A percentile compares a stretch with the other conserved stretches of the same genome.
phyloP scores from a whole-genome alignment of 495 filamentous ascomycete species.

The Rhypophila decipiens region DNA sequence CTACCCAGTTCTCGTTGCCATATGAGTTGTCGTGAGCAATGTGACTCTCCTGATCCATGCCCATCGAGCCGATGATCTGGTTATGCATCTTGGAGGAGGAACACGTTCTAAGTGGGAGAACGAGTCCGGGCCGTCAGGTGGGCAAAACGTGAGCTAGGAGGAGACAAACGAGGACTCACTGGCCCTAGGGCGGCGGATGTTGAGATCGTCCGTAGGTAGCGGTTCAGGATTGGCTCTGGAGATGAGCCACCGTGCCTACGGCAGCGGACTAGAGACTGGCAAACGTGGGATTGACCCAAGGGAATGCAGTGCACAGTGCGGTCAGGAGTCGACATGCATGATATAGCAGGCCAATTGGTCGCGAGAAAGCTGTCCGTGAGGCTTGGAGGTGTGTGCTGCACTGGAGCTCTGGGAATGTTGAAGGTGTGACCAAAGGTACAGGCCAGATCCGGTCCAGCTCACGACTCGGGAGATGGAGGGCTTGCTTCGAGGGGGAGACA shows the following conservation, averaged over 20 bases:
- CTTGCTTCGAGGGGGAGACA: too few species aligned
- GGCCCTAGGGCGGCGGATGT: conserved; percentile 33
- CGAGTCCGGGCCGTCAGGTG: conserved; percentile 23
- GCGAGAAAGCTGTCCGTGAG: conserved; percentile 14
- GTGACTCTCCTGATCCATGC: conserved; percentile 44
- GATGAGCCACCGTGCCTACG: conserved; percentile 17
- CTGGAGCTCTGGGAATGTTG: conserved; percentile 20
- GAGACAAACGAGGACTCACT: conserved; percentile 12
- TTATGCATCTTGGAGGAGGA: conserved; percentile 41
- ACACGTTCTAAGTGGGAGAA: conserved; percentile 20
- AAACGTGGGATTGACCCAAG: conserved; percentile 19
- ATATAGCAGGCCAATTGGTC: conserved; percentile 25
- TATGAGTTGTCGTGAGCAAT: conserved; percentile 36
- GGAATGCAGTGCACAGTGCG: conserved; percentile 18
- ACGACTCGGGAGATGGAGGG: neutral
- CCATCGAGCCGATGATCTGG: conserved; percentile 40
- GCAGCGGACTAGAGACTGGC: conserved; percentile 9
- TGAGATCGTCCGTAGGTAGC: conserved; percentile 11
- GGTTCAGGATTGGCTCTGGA: conserved; percentile 10
- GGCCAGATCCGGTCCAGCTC: conserved; percentile 11
- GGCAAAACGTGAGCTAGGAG: conserved; percentile 22
- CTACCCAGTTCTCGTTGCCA: conserved; percentile 37
- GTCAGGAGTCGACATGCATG: conserved; percentile 26
- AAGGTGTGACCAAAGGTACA: conserved; percentile 15
- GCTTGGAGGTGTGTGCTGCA: conserved; percentile 11